Evolutionary conservation across 306 rosid genomes (phyloP), one percentile per base, ranked within the genome.

Genomic region (Trifolium subterraneum): DNA sequence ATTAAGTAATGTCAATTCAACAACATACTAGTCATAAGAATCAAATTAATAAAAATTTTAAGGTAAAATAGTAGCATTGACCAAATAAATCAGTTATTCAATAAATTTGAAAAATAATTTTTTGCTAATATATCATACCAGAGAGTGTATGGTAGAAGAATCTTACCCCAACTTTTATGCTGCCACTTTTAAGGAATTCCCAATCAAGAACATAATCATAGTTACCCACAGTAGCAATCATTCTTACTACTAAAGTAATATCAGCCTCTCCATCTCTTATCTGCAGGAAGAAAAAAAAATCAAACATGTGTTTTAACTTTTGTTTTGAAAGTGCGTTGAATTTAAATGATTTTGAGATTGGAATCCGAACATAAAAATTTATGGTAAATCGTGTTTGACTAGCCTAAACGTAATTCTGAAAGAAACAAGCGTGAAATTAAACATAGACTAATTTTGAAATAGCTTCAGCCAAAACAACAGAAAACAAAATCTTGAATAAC

Each of bases 131-230:
- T 27, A 27, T 27, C 0, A 27, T 4, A 27, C 31, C 31, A 27
- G 31, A 27, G 5, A 27, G 5, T 3, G 31, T 27, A 29, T 4
- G 31, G 61, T 27, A 59, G 6, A 59, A 47, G 48, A 73, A 83
- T 56, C 62, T 81, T 82, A 90, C 97, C 89, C 97, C 97, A 79
- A 90, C 89, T 85, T 89, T 89, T 52, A 93, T 90, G 60, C 85
- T 78, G 19, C 98, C 98, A 82, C 87, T 89, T 60, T 50, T 64
- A 14, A 77, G 78, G 75, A 93, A 93, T 71, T 90, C 98, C 98
- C 98, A 93, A 63, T 93, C 98, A 79, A 93, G 93, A 78, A 93
- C 74, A 84, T 93, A 93, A 70, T 93, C 98, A 25, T 93, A 90
- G 79, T 93, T 93, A 11, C 98, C 98, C 47, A 90, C 97, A 31